phyloP scores from a whole-genome alignment of 805 yeast species.

The Metschnikowia lunata region DNA sequence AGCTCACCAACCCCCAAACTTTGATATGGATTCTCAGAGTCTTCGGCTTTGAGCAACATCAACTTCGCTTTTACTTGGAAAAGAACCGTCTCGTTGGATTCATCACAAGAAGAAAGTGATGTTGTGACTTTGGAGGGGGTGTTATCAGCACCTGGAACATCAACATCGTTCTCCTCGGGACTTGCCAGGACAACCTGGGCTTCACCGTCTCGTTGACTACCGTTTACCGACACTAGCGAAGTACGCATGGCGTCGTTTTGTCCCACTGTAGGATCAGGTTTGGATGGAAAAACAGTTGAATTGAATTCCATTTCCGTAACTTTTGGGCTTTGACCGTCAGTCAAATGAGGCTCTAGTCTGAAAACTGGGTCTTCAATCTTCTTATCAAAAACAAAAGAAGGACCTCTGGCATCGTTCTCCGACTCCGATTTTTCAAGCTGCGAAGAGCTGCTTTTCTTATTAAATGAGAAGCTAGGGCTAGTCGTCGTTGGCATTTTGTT shows the following conservation, averaged over 20 bases:
- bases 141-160: not conserved
- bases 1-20: slow-evolving; percentile 79
- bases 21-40: slow-evolving; percentile 48
- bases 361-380: slow-evolving; percentile 34
- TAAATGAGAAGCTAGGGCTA: no score
- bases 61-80: slow-evolving; percentile 70
- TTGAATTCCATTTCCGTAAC: not conserved
- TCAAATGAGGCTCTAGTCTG: slow-evolving; percentile 7
- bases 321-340: not conserved
- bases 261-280: not conserved
- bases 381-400: slow-evolving; percentile 44
- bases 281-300: not conserved
- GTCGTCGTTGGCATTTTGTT: no score
- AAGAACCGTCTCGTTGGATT: slow-evolving; percentile 67
- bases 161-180: not conserved
- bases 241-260: not conserved
- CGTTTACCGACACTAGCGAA: not conserved
- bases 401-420: no score
- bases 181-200: not conserved
- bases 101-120: slow-evolving; percentile 55
- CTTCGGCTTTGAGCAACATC: slow-evolving; percentile 51
- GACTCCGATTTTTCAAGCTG: no score
- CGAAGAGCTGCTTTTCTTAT: no score
- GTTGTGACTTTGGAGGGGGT: not conserved
- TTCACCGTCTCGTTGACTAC: not conserved